Conservation (phyloP, 371 early-diverging fungal genomes). For the Rhizomucor miehei region DNA sequence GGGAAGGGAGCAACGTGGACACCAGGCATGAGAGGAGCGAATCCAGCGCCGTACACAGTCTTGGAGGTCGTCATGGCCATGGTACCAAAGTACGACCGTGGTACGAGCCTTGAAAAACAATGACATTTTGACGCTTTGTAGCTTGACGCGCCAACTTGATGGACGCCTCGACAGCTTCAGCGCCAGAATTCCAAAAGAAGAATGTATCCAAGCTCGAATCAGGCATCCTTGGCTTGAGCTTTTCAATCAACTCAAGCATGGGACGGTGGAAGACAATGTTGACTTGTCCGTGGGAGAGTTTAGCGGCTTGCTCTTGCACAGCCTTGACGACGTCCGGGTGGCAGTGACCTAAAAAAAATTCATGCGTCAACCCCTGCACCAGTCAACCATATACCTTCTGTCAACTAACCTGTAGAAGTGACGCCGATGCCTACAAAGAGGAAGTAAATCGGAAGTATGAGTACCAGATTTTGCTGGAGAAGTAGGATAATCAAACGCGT, state of each 20-base stretch:
- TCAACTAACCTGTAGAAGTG: slow-evolving; percentile 45
- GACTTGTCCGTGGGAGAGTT: slow-evolving; percentile 51
- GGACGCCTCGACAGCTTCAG: slow-evolving; percentile 60
- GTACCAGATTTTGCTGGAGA: background rate
- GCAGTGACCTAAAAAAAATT: slow-evolving; percentile 29
- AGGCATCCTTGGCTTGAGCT: slow-evolving; percentile 48
- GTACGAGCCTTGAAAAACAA: slow-evolving; percentile 52
- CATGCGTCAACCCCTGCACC: background rate
- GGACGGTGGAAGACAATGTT: slow-evolving; percentile 56
- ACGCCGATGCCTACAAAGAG: slow-evolving; percentile 53
- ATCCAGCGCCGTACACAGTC: slow-evolving; percentile 51
- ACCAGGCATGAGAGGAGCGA: slow-evolving; percentile 56
- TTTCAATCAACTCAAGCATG: slow-evolving; percentile 51
- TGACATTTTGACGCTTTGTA: slow-evolving; percentile 55
- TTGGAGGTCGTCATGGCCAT: slow-evolving; percentile 59
- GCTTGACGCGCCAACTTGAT: slow-evolving; percentile 57
- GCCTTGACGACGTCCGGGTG: slow-evolving; percentile 63
- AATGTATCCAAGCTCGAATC: slow-evolving; percentile 46
- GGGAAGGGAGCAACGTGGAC: slow-evolving; percentile 55
- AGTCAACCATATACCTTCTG: background rate
- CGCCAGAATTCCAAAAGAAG: slow-evolving; percentile 59
- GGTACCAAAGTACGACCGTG: slow-evolving; percentile 62
- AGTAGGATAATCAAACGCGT: background rate
- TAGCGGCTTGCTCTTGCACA: slow-evolving; percentile 55
- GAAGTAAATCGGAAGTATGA: background rate